Evolutionary conservation across 352 stramenopile genomes (phyloP).

Genomic region (Pythium plurisporium): DNA sequence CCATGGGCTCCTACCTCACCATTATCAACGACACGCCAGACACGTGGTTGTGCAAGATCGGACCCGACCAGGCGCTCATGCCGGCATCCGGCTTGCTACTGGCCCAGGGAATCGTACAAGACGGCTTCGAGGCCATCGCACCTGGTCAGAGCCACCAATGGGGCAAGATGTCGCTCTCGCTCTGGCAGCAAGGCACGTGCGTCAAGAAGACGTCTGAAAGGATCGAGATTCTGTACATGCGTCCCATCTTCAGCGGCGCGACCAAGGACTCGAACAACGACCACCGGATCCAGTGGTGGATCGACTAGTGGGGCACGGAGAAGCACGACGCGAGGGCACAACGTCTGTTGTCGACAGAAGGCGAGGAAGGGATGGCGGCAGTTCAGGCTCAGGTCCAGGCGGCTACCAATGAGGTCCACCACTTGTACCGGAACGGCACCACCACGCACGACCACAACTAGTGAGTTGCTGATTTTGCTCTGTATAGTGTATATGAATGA

Average conservation of each 20-base stretch:
- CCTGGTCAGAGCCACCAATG: constrained; percentile 28
- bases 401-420: no score
- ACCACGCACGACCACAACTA: no score
- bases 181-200: not conserved
- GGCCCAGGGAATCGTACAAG: not conserved
- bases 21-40: constrained; percentile 27
- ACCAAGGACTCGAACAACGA: not conserved
- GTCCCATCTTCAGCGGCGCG: not conserved
- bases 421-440: no score
- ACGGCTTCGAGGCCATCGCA: not conserved
- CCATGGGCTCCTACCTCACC: constrained; percentile 29
- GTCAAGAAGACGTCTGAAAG: not conserved
- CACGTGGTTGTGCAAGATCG: constrained; percentile 21
- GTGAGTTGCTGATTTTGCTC: no score
- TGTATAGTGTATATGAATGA: no score
- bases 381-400: no score
- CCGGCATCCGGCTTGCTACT: not conserved
- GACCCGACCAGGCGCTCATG: constrained; percentile 15
- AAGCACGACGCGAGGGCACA: not conserved
- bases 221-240: not conserved
- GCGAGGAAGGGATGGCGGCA: no score
- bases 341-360: not conserved
- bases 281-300: not conserved
- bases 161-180: not conserved
- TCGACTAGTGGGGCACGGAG: constrained; percentile 1